Percentiles rank a stretch among this genome's conserved stretches.
These are phyloP conservation scores for Carex scoparia DNA, from an alignment of 176 grass and related monocot genomes.

Conservation along the genomic window DNA sequence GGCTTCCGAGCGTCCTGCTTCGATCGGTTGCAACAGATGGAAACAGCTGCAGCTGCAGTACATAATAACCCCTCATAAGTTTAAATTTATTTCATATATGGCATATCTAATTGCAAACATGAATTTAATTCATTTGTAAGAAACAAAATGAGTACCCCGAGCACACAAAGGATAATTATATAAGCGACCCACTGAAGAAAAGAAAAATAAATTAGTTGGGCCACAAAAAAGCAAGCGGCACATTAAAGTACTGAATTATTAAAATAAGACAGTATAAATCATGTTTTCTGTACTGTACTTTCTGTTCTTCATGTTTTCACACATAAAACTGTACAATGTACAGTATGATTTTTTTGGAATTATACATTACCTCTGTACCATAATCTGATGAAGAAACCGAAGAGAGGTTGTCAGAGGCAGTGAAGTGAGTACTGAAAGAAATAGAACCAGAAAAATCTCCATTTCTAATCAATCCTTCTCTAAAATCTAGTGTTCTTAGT, in stretches of 20 bases:
- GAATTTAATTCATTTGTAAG: no score
- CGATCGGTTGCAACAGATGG: slow-evolving; percentile 31
- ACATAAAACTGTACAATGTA: neutral
- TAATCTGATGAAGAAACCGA: slow-evolving; percentile 44
- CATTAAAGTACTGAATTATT: neutral
- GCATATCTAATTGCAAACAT: no score
- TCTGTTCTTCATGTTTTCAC: neutral
- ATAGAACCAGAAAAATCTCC: slow-evolving; percentile 28
- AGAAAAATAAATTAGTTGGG: no score
- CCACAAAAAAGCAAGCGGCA: no score
- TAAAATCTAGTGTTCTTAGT: slow-evolving; percentile 34
- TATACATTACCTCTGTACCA: slow-evolving; percentile 37
- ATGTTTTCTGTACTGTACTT: neutral
- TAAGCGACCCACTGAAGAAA: no score
- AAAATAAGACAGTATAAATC: neutral
- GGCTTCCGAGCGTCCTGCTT: slow-evolving; percentile 46
- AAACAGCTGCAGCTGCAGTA: slow-evolving; percentile 37
- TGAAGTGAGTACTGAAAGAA: slow-evolving; percentile 50
- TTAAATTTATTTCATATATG: neutral
- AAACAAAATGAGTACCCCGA: no score
- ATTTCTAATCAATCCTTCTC: slow-evolving; percentile 27
- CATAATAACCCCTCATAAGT: neutral
- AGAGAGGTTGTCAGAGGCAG: slow-evolving; percentile 32
- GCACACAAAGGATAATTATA: no score
- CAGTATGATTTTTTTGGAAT: neutral